Base-by-base conservation (phyloP, 2,329 filamentous ascomycete genomes). In the Scedosporium minutisporum region DNA sequence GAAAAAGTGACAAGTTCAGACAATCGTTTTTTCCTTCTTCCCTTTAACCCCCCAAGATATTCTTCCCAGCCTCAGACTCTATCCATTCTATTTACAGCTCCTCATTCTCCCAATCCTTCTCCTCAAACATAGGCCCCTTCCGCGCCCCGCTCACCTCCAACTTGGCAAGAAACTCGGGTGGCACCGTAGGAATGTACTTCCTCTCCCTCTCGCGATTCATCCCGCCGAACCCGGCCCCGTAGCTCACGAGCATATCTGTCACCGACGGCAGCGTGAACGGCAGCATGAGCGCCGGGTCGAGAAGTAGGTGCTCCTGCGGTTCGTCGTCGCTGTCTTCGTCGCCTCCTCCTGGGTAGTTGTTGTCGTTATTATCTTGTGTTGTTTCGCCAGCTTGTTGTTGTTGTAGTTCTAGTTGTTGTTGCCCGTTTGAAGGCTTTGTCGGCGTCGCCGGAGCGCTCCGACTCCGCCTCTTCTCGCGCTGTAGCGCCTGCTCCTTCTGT, bases 191-290 rank as follows among this genome's bases (percentile, higher is more conserved):
- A 57, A 96, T 96, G 73, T 99, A 99, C 76, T 96, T 96, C 67
- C 91, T 83, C 74, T 96, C 95, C 63, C 92, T 83, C 75, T 97
- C 95, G 65, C 89, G 84, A 76, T 99, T 96, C 57, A 95, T 79
- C 0, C 95, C 95, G 4, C 95, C 95, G 70, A 97, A 95, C 0
- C 95, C 95, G 12, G 95, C 93, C 0, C 95, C 95, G 70, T 96
- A 99, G 67, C 88, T 93, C 58, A 99, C 86, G 58, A 97, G 82
- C 95, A 99, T 99, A 73, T 99, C 95, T 27, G 93, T 97, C 63
- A 91, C 95, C 1, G 93, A 96, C 1, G 95, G 95, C 29, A 99
- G 80, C n/a, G 89, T 89, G 72, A 99, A 99, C 0, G 95, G 95
- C 27, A 99, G 82, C 83, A 97, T 96, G 64, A 96, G 80, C 2